Evolutionary conservation across 2,329 filamentous ascomycete genomes (phyloP).

Genomic region (Chaetomium sp.): DNA sequence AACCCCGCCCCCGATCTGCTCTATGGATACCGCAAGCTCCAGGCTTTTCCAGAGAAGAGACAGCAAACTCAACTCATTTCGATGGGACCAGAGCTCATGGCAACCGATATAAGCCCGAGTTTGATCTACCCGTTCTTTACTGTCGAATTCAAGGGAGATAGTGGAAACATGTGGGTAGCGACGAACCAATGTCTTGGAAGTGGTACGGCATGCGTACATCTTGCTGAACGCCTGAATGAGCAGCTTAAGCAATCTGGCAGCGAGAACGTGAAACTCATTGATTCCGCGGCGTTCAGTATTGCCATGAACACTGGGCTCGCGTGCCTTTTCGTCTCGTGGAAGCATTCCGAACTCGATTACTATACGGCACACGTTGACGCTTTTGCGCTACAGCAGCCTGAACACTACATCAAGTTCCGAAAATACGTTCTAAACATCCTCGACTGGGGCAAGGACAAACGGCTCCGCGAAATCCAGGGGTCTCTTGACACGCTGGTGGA

Average conservation of each 20-base stretch:
- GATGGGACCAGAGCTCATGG: constrained; percentile 20
- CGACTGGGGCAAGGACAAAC: constrained; percentile 28
- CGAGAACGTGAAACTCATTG: constrained; percentile 15
- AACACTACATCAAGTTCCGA: constrained; percentile 28
- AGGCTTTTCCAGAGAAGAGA: not conserved
- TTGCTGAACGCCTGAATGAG: constrained; percentile 22
- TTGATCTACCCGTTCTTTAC: constrained; percentile 25
- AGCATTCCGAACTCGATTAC: constrained; percentile 28
- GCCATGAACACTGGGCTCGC: constrained; percentile 30
- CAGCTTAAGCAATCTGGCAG: constrained; percentile 18
- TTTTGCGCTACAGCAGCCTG: constrained; percentile 28
- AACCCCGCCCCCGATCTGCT: constrained; percentile 5
- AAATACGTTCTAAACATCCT: constrained; percentile 32
- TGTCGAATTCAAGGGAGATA: constrained; percentile 28
- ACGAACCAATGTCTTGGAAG: constrained; percentile 33
- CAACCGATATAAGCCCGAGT: constrained; percentile 11
- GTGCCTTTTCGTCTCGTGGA: constrained; percentile 32
- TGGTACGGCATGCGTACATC: constrained; percentile 29
- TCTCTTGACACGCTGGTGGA: constrained; percentile 22
- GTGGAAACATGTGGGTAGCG: constrained; percentile 29
- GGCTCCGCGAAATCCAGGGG: constrained; percentile 24
- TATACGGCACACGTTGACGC: constrained; percentile 25
- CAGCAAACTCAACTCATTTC: constrained; percentile 22
- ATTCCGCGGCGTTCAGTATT: constrained; percentile 29
- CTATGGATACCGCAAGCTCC: constrained; percentile 2